phyloP scores from a whole-genome alignment of 768 basidiomycete genomes.

The Butyriboletus loyo region DNA sequence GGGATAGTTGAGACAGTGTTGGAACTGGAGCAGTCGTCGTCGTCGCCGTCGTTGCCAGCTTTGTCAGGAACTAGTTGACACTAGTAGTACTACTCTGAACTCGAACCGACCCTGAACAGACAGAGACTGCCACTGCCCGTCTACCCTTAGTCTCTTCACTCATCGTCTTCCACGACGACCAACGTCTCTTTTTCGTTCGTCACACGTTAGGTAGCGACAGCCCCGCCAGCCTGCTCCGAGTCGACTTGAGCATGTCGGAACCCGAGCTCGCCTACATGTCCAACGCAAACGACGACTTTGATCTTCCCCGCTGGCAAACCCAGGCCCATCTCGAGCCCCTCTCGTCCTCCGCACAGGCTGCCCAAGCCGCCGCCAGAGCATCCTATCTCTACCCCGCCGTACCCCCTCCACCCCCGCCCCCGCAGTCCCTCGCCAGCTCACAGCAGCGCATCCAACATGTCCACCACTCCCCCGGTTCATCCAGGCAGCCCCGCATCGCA shows the following conservation, averaged over 20 bases:
- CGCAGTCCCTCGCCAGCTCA: constrained; percentile 39
- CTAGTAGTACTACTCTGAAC: background rate
- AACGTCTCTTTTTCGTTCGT: background rate
- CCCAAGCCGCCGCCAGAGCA: constrained; percentile 44
- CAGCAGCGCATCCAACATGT: constrained; percentile 46
- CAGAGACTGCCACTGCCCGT: background rate
- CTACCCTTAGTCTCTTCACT: background rate
- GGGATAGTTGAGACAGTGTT: constrained; percentile 50
- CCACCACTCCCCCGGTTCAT: constrained; percentile 46
- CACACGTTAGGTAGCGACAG: background rate
- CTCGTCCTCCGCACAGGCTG: constrained; percentile 61
- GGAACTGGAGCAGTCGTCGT: constrained; percentile 27
- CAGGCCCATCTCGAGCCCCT: constrained; percentile 43
- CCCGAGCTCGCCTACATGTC: constrained; percentile 72
- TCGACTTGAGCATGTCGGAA: constrained; percentile 57
- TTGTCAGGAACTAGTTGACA: background rate
- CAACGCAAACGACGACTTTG: constrained; percentile 79
- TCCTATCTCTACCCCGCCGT: constrained; percentile 49
- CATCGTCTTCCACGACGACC: constrained; percentile 19
- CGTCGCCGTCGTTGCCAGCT: background rate
- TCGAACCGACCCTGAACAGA: constrained; percentile 32
- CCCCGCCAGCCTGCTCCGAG: background rate
- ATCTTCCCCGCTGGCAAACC: constrained; percentile 58
- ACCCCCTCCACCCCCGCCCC: constrained; percentile 47
- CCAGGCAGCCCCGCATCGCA: constrained; percentile 59